These are phyloP conservation scores for Urtica urens DNA, from an alignment of 306 rosid genomes.

Conservation along the genomic window DNA sequence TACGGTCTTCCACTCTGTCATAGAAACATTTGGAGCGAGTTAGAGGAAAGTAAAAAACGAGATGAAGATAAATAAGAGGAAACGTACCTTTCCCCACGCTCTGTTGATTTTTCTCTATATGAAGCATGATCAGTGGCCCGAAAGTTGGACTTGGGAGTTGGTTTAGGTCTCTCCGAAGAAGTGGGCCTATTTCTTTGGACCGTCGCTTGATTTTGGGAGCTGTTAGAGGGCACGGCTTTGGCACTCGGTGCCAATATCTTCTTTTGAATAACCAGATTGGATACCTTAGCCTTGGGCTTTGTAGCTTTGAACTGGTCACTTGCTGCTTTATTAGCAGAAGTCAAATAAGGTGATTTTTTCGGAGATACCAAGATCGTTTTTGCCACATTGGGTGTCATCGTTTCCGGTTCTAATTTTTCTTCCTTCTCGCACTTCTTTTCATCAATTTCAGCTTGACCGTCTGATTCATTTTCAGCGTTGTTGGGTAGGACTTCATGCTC, in stretches of 20 bases:
- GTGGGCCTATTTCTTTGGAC: constrained; percentile 37
- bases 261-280: constrained; percentile 35
- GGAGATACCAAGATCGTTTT: constrained; percentile 47
- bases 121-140: constrained; percentile 36
- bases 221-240: constrained; percentile 31
- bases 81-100: constrained; percentile 53
- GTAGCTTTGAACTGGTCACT: constrained; percentile 44
- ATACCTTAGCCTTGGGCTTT: constrained; percentile 37
- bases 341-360: constrained; percentile 44
- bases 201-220: constrained; percentile 43
- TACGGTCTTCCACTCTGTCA: constrained; percentile 47
- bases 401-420: constrained; percentile 36
- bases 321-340: constrained; percentile 27
- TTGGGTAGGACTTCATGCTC: constrained; percentile 4
- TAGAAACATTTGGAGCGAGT: background rate
- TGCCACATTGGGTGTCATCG: constrained; percentile 32
- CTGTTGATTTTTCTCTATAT: constrained; percentile 35
- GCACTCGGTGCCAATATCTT: constrained; percentile 33
- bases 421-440: constrained; percentile 27
- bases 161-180: constrained; percentile 49
- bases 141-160: constrained; percentile 28
- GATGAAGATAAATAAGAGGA: constrained; percentile 10
- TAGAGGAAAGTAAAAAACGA: constrained; percentile 3
- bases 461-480: constrained; percentile 26
- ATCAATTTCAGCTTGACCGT: constrained; percentile 16